These are phyloP conservation scores for Evansstolkia leycettana DNA, from an alignment of 495 filamentous ascomycete genomes.

Conservation along the genomic window DNA sequence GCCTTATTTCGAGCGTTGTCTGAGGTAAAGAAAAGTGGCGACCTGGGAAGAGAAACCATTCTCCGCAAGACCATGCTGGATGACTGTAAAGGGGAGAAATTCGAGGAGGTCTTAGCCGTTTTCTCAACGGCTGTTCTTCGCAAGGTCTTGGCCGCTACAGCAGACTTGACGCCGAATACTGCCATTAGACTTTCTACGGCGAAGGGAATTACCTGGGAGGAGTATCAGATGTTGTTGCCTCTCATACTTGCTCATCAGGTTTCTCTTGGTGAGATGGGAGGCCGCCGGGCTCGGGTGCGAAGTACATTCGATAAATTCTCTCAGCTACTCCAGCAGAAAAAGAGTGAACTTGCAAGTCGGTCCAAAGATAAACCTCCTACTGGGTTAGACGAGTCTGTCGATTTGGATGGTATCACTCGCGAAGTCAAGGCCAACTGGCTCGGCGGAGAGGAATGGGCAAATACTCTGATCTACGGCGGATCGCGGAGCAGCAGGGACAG, in stretches of 20 bases:
- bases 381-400: constrained; percentile 21
- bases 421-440: constrained; percentile 60
- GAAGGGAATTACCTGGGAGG: constrained; percentile 41
- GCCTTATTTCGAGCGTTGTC: constrained; percentile 69
- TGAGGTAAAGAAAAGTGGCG: constrained; percentile 74
- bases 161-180: constrained; percentile 17
- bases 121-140: constrained; percentile 75
- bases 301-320: constrained; percentile 50
- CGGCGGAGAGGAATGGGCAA: constrained; percentile 57
- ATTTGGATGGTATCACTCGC: constrained; percentile 25
- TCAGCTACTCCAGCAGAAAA: constrained; percentile 42
- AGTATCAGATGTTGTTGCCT: constrained; percentile 48
- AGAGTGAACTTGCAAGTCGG: constrained; percentile 27
- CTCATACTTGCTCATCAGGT: constrained; percentile 62
- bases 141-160: constrained; percentile 42
- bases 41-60: constrained; percentile 62
- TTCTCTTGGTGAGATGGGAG: constrained; percentile 41
- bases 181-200: constrained; percentile 53
- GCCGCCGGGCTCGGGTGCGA: constrained; percentile 19
- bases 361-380: constrained; percentile 6
- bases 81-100: constrained; percentile 74
- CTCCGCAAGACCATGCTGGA: constrained; percentile 85
- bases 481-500: constrained; percentile 42
- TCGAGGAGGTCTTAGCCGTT: constrained; percentile 64
- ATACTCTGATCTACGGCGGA: constrained; percentile 54